Conservation (phyloP, 345 rosid genomes). For the Lumnitzera racemosa region DNA sequence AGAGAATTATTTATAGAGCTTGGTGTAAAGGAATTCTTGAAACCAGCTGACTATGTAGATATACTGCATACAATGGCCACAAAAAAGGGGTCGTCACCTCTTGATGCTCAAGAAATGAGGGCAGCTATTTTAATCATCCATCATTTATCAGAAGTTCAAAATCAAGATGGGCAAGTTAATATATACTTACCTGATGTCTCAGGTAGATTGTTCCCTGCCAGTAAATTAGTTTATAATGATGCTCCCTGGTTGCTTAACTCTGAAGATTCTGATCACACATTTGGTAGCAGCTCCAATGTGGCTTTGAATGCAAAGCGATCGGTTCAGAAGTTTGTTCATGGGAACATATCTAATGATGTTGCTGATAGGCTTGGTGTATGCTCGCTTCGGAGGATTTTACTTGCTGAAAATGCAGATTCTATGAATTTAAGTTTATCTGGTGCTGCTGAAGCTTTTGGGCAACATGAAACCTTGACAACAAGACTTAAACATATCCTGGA, state of each 20-base stretch:
- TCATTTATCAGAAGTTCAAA: slow-evolving; percentile 76
- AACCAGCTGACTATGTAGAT: slow-evolving; percentile 73
- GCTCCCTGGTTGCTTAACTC: slow-evolving; percentile 95
- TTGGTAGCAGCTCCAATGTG: slow-evolving; percentile 44
- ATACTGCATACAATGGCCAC: slow-evolving; percentile 74
- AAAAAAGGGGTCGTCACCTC: slow-evolving; percentile 62
- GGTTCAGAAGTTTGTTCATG: slow-evolving; percentile 72
- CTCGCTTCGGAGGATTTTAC: slow-evolving; percentile 86
- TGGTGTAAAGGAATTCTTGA: slow-evolving; percentile 73
- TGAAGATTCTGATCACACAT: slow-evolving; percentile 43
- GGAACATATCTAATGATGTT: slow-evolving; percentile 91
- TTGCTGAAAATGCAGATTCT: slow-evolving; percentile 97
- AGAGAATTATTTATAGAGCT: slow-evolving; percentile 78
- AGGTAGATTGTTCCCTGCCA: slow-evolving; percentile 65
- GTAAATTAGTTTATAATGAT: slow-evolving; percentile 83
- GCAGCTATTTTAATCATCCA: slow-evolving; percentile 79
- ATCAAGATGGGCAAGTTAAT: slow-evolving; percentile 44
- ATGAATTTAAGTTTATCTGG: slow-evolving; percentile 90
- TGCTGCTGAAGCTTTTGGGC: slow-evolving; percentile 98
- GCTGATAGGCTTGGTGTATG: slow-evolving; percentile 94
- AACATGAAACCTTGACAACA: slow-evolving; percentile 95
- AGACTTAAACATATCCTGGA: slow-evolving; percentile 95
- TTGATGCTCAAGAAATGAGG: slow-evolving; percentile 69
- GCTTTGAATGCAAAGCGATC: slow-evolving; percentile 55
- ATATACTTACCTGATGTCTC: slow-evolving; percentile 84